Percentiles rank a stretch among this genome's conserved stretches.
Conservation (phyloP, 1,284 basidiomycete genomes). For the Microbotryomycetes sp. region DNA sequence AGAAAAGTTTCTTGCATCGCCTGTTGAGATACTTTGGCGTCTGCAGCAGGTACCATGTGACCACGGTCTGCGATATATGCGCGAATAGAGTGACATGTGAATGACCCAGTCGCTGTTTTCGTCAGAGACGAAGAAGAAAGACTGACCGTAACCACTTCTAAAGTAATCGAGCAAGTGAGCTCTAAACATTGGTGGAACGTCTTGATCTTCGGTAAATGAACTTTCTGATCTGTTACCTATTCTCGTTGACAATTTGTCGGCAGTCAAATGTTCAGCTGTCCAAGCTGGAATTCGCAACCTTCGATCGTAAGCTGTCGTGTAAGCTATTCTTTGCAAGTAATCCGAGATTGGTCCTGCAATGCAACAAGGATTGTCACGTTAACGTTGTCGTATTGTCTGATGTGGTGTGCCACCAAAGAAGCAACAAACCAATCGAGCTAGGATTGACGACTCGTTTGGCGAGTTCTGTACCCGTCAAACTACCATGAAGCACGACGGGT, state of each 20-base stretch:
- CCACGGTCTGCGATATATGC: conserved; percentile 57
- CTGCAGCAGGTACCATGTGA: conserved; percentile 90
- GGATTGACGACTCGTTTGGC: conserved; percentile 7
- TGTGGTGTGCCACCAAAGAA: background rate
- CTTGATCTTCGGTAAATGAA: conserved; percentile 77
- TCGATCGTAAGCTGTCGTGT: conserved; percentile 67
- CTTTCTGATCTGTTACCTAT: conserved; percentile 45
- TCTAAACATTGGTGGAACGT: conserved; percentile 71
- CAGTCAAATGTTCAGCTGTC: conserved; percentile 55
- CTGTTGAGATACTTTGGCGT: conserved; percentile 68
- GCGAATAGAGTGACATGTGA: background rate
- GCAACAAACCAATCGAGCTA: conserved; percentile 14
- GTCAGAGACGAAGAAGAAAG: background rate
- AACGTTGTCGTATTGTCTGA: too few relatives aligned
- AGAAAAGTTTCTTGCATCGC: conserved; percentile 98
- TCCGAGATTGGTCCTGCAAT: conserved; percentile 35
- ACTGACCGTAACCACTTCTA: conserved; percentile 70
- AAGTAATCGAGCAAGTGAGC: conserved; percentile 83
- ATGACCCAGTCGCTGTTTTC: background rate
- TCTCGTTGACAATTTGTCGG: conserved; percentile 48
- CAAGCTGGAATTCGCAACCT: conserved; percentile 85
- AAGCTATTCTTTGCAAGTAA: conserved; percentile 32
- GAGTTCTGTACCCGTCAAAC: conserved; percentile 8
- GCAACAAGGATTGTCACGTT: too few relatives aligned
- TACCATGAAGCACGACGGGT: conserved; percentile 10